Conservation (phyloP, 148 eudicot genomes). For the Rhododendron vialii region DNA sequence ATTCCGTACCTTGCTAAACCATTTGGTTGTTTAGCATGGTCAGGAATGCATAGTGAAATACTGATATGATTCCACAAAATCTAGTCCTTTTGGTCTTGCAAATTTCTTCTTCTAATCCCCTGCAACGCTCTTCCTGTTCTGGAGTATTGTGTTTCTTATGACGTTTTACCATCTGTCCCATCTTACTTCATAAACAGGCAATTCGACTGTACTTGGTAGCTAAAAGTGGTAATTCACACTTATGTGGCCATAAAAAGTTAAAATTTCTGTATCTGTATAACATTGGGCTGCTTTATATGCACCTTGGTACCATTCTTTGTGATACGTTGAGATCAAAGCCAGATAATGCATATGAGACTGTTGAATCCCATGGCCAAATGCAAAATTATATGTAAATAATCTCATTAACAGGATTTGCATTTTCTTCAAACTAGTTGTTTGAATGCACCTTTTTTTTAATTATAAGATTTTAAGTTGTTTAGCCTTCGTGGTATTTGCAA, state of each 20-base stretch:
- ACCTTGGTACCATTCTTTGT: not conserved
- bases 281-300: not conserved
- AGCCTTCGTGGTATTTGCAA: not conserved
- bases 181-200: not conserved
- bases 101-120: not conserved
- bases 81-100: not conserved
- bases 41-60: not conserved
- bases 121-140: not conserved
- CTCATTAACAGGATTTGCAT: not conserved
- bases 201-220: not conserved
- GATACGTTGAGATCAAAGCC: not conserved
- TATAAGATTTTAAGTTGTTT: not conserved
- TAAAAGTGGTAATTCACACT: not conserved
- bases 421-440: not conserved
- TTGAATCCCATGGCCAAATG: not conserved
- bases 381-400: not conserved
- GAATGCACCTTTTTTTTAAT: not conserved
- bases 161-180: not conserved
- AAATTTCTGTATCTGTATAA: not conserved
- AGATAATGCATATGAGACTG: not conserved
- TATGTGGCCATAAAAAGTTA: not conserved
- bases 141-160: not conserved
- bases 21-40: not conserved
- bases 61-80: not conserved
- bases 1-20: too few species aligned